phyloP scores from a whole-genome alignment of 495 filamentous ascomycete genomes.

The Penicillium crystallinum region DNA sequence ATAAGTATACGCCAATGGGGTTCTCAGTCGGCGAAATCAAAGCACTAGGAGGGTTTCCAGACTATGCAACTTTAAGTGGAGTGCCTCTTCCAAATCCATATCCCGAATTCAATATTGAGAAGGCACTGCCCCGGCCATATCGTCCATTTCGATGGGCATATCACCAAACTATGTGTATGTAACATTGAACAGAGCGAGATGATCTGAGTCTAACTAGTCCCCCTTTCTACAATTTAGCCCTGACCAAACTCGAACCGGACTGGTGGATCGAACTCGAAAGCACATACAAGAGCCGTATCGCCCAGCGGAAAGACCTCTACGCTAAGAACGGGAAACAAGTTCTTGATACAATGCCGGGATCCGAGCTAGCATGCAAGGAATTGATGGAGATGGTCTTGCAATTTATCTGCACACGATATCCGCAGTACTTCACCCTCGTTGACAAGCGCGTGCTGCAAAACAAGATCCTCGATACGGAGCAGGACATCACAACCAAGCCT shows the following conservation, averaged over 20 bases:
- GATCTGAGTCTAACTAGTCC: slow-evolving; percentile 6
- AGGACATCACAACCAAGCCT: slow-evolving; percentile 56
- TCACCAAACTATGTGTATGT: slow-evolving; percentile 91
- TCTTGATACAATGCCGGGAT: slow-evolving; percentile 67
- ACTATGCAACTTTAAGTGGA: slow-evolving; percentile 73
- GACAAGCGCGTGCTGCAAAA: slow-evolving; percentile 65
- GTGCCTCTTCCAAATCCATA: slow-evolving; percentile 70
- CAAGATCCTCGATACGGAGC: slow-evolving; percentile 58
- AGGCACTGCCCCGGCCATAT: slow-evolving; percentile 63
- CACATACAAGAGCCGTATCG: slow-evolving; percentile 64
- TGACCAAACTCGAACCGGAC: slow-evolving; percentile 74
- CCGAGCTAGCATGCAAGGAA: slow-evolving; percentile 79
- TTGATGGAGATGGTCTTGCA: slow-evolving; percentile 86
- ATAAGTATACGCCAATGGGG: slow-evolving; percentile 51
- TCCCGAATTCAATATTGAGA: slow-evolving; percentile 57
- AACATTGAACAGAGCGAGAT: not conserved
- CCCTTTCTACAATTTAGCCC: slow-evolving; percentile 43
- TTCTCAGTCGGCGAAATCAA: slow-evolving; percentile 67
- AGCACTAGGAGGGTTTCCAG: slow-evolving; percentile 73
- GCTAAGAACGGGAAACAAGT: slow-evolving; percentile 57
- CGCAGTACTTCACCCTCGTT: slow-evolving; percentile 65
- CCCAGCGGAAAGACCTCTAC: slow-evolving; percentile 67
- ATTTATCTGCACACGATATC: slow-evolving; percentile 75
- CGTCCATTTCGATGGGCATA: slow-evolving; percentile 85
- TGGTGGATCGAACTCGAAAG: slow-evolving; percentile 91